Evolutionary conservation across 31 red algal genomes (phyloP), one percentile per base, ranked within the genome.

Genomic region (Pterothamnion heteromorphum): DNA sequence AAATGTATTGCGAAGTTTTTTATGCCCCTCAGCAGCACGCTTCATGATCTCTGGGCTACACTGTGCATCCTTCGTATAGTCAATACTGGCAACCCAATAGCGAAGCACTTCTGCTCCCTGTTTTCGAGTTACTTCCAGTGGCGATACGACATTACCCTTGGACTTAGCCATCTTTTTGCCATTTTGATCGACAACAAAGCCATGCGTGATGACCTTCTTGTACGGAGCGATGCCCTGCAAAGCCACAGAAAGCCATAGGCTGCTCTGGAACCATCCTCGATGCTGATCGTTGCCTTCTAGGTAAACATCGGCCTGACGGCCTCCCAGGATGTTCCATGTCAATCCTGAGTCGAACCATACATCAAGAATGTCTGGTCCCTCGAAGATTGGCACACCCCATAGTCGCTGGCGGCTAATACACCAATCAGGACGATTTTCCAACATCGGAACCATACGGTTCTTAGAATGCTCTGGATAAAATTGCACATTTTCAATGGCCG

Each of bases 301-400:
- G 80, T 99, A 99, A 27, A 99, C 80, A 71, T 99, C 98, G 2
- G 96, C 98, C 33, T 95, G 95, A 0, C n/a, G 43, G 2, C 43
- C 36, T 21, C 96, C 92, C 30, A 99, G 91, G 34, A 95, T 93
- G 78, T 95, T 94, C 98, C 98, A 99, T 51, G 98, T 97, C 58
- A 93, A 96, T 21, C 98, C 98, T 44, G 98, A 99, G 36, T 99
- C 98, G 91, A 99, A 97, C 98, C 98, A 99, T 35, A 99, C 98
- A 92, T 99, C 98, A 96, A 99, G 97, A 39, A 96, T 99, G 74
- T 99, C 98, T 58, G 84, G 86, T 23, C 96, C 98, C 33, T 97
- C 96, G 23, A 92, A 44, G 74, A 99, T 99, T 0, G 98, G 98
- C 44, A 99, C 96, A 3, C 98, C 98, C 98, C 98, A 99, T 1